Base-by-base conservation (phyloP, 2,329 filamentous ascomycete genomes). In the Lachnellula arida region DNA sequence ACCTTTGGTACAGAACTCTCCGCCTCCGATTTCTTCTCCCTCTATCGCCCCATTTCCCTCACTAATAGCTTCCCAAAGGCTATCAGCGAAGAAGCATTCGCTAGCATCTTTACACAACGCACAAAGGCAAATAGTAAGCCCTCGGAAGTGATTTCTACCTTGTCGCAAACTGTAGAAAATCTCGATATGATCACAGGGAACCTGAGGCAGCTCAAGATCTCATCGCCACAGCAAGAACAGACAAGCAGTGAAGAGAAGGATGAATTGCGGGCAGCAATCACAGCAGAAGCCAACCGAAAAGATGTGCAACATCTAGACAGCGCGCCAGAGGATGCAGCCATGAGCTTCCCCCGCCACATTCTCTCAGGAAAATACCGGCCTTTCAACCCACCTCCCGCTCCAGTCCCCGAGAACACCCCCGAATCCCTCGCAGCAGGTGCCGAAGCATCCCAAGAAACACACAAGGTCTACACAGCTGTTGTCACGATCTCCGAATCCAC, bases 21-120 rank as follows among this genome's bases (percentile, higher is more conserved):
- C 61, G 79, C 96, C 46, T 94, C 93, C 7, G 88, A 88, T 58
- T 97, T 99, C 80, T 97, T 97, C 78, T 95, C 92, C 60, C 87
- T 96, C 63, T 91, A 99, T 75, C 86, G 94, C 59, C 94, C 94
- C 46, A 93, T 99, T 68, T 96, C 91, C 54, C 84, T 97, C 63
- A 91, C 87, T 49, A 86, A 87, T 65, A 86, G 87, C 63, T 86
- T 96, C 68, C 94, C 88, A 54, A 85, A 82, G 65, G 77, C 81
- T 19, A 81, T 91, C 46, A 85, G 82, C 51, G 79, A 87, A 60
- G 87, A 89, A 69, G 81, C 86, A 49, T 97, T 97, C 72, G 86
- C 89, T 60, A 81, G 87, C 68, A 92, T 99, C 68, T 97, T 97
- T 72, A 78, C 85, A 46, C 70, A 76, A 55, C 80, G 78, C 53